Conservation (phyloP, 306 rosid species). For the Pterocarpus santalinus region DNA sequence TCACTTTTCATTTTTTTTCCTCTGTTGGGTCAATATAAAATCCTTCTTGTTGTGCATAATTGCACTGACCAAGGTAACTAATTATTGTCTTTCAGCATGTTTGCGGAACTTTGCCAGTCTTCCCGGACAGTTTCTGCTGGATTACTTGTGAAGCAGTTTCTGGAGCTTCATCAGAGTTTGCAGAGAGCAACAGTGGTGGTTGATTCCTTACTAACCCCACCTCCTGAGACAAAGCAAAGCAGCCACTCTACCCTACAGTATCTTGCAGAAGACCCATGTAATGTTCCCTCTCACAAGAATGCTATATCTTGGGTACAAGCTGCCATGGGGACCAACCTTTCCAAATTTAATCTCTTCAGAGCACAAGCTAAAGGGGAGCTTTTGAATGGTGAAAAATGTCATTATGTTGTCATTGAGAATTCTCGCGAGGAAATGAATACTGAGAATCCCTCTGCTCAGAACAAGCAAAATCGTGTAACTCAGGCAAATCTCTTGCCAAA, state of each 20-base stretch:
- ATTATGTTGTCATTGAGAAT: constrained; percentile 56
- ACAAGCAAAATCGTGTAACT: constrained; percentile 49
- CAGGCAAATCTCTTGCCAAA: constrained; percentile 45
- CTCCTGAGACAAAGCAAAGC: constrained; percentile 45
- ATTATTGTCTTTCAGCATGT: constrained; percentile 56
- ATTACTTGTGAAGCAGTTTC: constrained; percentile 61
- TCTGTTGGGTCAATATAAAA: not conserved
- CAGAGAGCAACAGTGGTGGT: constrained; percentile 50
- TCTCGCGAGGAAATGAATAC: constrained; percentile 35
- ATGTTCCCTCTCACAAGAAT: constrained; percentile 51
- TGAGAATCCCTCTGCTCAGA: constrained; percentile 39
- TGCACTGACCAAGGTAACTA: constrained; percentile 4
- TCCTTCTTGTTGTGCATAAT: not conserved
- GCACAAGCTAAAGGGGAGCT: constrained; percentile 47
- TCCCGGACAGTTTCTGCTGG: constrained; percentile 60
- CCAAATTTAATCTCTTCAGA: constrained; percentile 60
- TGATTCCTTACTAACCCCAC: constrained; percentile 52
- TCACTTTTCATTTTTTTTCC: not conserved
- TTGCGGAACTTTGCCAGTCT: constrained; percentile 63
- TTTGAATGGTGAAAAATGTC: constrained; percentile 49
- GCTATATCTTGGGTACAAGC: constrained; percentile 76
- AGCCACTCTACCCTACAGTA: not conserved
- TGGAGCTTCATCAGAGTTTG: constrained; percentile 67
- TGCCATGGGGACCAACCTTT: constrained; percentile 71
- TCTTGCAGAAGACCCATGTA: constrained; percentile 47